Conservation (phyloP, 2,329 filamentous ascomycete genomes). For the Raffaelea albimanens region DNA sequence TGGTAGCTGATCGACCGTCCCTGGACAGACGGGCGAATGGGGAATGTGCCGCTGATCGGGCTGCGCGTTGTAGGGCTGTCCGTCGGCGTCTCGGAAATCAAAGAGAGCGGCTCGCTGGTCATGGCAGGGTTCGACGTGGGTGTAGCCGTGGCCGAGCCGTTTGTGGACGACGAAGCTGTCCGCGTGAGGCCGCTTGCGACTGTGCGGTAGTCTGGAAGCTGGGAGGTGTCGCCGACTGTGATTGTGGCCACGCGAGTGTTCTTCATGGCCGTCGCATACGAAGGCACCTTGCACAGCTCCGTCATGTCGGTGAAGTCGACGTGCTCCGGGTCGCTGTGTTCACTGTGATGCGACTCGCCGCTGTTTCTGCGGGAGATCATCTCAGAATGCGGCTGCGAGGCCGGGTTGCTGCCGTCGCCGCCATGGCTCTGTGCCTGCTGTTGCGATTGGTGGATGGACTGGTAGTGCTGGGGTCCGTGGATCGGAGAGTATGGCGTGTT, state of each 20-base stretch:
- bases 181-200: slow-evolving; percentile 39
- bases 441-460: slow-evolving; percentile 21
- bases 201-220: slow-evolving; percentile 58
- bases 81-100: slow-evolving; percentile 19
- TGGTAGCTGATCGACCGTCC: neutral
- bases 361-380: slow-evolving; percentile 45
- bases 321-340: slow-evolving; percentile 47
- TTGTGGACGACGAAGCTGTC: slow-evolving; percentile 27
- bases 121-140: neutral
- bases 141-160: neutral
- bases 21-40: neutral
- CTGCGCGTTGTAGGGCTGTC: slow-evolving; percentile 5
- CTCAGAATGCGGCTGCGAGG: slow-evolving; percentile 17
- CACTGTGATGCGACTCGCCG: slow-evolving; percentile 36
- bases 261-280: slow-evolving; percentile 65
- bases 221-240: slow-evolving; percentile 33
- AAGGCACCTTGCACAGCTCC: slow-evolving; percentile 64
- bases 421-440: slow-evolving; percentile 20
- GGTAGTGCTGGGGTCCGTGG: slow-evolving; percentile 17
- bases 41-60: neutral
- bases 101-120: slow-evolving; percentile 15
- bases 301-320: slow-evolving; percentile 50
- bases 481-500: slow-evolving; percentile 30
- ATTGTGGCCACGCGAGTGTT: slow-evolving; percentile 46
- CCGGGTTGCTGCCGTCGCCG: slow-evolving; percentile 16